phyloP scores from a whole-genome alignment of 768 basidiomycete genomes.

The Tylopilus sp. region DNA sequence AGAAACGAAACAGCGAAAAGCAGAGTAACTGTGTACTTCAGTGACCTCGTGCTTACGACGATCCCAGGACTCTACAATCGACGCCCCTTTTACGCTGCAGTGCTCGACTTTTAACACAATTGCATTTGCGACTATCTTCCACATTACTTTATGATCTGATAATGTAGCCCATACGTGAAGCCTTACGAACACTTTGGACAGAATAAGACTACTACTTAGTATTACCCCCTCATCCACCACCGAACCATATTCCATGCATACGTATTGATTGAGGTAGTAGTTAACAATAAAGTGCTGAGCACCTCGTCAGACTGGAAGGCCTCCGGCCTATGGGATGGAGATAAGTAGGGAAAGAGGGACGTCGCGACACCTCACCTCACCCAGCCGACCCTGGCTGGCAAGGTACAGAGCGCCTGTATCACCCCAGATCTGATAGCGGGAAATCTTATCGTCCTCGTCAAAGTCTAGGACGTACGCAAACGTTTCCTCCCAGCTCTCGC shows the following conservation, averaged over 20 bases:
- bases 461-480: slow-evolving; percentile 62
- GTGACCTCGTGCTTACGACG: slow-evolving; percentile 5
- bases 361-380: slow-evolving; percentile 5
- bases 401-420: slow-evolving; percentile 65
- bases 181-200: slow-evolving; percentile 11
- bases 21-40: slow-evolving; percentile 26
- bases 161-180: slow-evolving; percentile 15
- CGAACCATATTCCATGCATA: slow-evolving; percentile 1
- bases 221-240: background rate
- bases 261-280: too few species aligned
- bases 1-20: slow-evolving; percentile 30
- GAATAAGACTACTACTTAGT: background rate
- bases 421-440: slow-evolving; percentile 63
- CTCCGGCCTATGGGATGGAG: background rate
- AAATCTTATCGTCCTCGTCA: slow-evolving; percentile 53
- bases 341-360: background rate
- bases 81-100: background rate
- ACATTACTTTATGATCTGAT: slow-evolving; percentile 16
- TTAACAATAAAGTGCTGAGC: background rate
- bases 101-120: background rate
- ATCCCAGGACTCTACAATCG: background rate
- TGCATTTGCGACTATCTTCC: background rate
- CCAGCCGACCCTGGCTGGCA: slow-evolving; percentile 48
- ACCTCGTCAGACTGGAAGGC: background rate
- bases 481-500: slow-evolving; percentile 57